phyloP scores from a whole-genome alignment of 441 rosid genomes.

The Pelargonium hybrid region DNA sequence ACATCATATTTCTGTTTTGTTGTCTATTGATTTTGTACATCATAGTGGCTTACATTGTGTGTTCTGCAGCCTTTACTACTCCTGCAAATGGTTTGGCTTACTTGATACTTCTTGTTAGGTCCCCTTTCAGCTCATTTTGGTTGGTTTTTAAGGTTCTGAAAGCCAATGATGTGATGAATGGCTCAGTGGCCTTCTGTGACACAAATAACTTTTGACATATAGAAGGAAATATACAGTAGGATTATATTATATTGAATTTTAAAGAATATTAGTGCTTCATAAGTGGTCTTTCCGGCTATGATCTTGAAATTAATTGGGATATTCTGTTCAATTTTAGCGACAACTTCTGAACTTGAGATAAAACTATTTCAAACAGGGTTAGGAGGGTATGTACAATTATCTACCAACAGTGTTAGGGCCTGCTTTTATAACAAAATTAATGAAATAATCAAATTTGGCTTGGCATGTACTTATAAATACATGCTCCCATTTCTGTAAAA shows the following conservation, averaged over 20 bases:
- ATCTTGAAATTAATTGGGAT: background rate
- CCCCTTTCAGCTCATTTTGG: background rate
- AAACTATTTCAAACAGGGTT: background rate
- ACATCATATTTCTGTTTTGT: background rate
- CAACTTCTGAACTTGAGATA: conserved; percentile 1
- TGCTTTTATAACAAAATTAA: background rate
- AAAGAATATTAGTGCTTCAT: background rate
- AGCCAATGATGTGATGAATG: conserved; percentile 3
- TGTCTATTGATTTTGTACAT: background rate
- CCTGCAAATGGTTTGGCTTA: background rate
- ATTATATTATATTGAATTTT: background rate
- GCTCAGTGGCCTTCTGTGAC: background rate
- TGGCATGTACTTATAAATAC: background rate
- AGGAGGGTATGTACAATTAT: background rate
- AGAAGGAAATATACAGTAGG: background rate
- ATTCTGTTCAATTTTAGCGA: background rate
- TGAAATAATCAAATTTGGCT: background rate
- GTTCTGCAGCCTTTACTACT: background rate
- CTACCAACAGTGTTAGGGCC: background rate
- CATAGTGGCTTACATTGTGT: background rate
- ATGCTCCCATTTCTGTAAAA: too few relatives aligned
- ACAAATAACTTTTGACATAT: background rate
- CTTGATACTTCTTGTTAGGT: background rate
- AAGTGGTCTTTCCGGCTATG: background rate
- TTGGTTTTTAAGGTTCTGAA: background rate